Base-by-base conservation (phyloP, 2,329 filamentous ascomycete genomes). In the Penicillium crustosum region DNA sequence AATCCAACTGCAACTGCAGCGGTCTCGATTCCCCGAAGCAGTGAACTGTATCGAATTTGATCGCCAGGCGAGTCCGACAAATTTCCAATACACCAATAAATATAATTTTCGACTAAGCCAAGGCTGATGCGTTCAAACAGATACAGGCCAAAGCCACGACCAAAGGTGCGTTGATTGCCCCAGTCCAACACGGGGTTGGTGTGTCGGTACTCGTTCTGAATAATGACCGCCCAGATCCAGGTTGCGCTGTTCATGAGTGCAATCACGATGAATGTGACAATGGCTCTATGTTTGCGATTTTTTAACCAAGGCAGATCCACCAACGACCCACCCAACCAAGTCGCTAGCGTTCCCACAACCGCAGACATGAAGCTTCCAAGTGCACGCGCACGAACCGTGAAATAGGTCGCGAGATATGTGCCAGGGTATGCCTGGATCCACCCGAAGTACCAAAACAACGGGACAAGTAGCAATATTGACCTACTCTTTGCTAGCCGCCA, bases 31-130 rank as follows among this genome's bases (percentile, higher is more conserved):
- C 75, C 76, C 31, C 77, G 65, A 35, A 79, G 66, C 39, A 80
- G 62, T n/a, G 76, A 77, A 53, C 75, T 78, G 59, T 79, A 80
- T 45, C 78, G 67, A 55, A 79, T 78, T 61, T 78, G 75, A 48
- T 79, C 77, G 1, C 74, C 76, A 0, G 75, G 76, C 1, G 75
- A 78, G 54, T 79, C 76, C 0, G 77, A 77, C 4, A 80, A 62
- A 55, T 79, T 79, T 3, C 77, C 68, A 55, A 80, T 80, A 50
- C 75, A 79, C 78, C 77, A 80, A 63, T 80, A 79, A 29, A 79
- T 77, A 58, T 77, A 79, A 56, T 79, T 79, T 49, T 79, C 74
- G 2, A 78, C 73, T 66, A 79, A 73, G 4, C 70, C 68, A 0
- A 75, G 61, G 58, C 73, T 75, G 53, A 77, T 66, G 3, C 73